phyloP scores from a whole-genome alignment of 345 rosid genomes.

The Trapa incisa region DNA sequence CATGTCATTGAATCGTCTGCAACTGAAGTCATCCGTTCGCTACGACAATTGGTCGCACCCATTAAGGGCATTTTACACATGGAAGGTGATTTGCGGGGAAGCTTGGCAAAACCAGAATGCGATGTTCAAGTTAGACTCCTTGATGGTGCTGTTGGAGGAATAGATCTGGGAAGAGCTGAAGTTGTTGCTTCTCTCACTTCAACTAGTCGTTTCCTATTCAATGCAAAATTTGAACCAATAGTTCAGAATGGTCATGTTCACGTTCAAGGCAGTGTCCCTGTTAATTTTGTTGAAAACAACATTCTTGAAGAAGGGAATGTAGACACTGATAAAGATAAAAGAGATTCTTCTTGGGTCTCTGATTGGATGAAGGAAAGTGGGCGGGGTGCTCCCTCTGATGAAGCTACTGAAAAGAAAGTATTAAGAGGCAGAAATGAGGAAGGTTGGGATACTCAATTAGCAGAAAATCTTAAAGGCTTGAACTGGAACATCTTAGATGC shows the following conservation, averaged over 20 bases:
- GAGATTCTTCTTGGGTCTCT: constrained; percentile 42
- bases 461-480: constrained; percentile 79
- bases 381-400: constrained; percentile 36
- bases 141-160: constrained; percentile 93
- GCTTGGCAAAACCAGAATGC: constrained; percentile 87
- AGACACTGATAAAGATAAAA: constrained; percentile 35
- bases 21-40: constrained; percentile 63
- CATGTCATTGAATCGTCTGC: constrained; percentile 90
- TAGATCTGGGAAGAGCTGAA: constrained; percentile 94
- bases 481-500: constrained; percentile 85
- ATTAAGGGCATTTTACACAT: constrained; percentile 86
- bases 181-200: constrained; percentile 88
- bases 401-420: constrained; percentile 39
- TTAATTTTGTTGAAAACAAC: constrained; percentile 52
- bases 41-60: constrained; percentile 73
- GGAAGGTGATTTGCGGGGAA: constrained; percentile 99
- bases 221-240: constrained; percentile 82
- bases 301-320: constrained; percentile 47
- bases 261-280: constrained; percentile 90
- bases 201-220: constrained; percentile 78
- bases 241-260: constrained; percentile 95
- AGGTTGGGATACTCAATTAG: constrained; percentile 73
- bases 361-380: constrained; percentile 67
- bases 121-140: constrained; percentile 91
- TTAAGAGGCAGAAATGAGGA: constrained; percentile 73